Evolutionary conservation across 805 yeast genomes (phyloP).

Genomic region (Candida xiaguanensis): DNA sequence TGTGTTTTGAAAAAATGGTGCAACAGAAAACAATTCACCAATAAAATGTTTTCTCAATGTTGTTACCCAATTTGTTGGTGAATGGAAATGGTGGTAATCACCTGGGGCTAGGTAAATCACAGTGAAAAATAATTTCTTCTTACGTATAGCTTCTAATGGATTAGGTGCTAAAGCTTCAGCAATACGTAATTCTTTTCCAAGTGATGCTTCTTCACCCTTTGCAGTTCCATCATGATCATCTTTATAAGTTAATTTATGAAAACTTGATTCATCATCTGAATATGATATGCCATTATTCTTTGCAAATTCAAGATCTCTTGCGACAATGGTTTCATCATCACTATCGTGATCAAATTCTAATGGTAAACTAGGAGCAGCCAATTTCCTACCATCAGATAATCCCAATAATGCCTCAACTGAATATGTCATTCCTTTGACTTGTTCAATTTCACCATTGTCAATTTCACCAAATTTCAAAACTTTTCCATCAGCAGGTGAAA

Average conservation of each 20-base stretch:
- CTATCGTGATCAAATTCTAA: slow-evolving; percentile 42
- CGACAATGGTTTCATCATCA: slow-evolving; percentile 40
- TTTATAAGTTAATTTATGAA: slow-evolving; percentile 47
- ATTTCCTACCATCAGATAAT: slow-evolving; percentile 36
- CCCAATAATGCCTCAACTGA: slow-evolving; percentile 88
- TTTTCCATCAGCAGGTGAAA: slow-evolving; percentile 92
- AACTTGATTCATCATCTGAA: slow-evolving; percentile 50
- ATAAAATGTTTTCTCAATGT: slow-evolving; percentile 91
- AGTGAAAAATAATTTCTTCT: slow-evolving; percentile 66
- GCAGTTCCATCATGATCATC: slow-evolving; percentile 68
- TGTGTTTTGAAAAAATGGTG: slow-evolving; percentile 91
- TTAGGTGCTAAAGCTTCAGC: slow-evolving; percentile 39
- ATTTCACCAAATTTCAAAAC: slow-evolving; percentile 81
- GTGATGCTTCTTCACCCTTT: slow-evolving; percentile 25
- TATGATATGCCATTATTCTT: slow-evolving; percentile 69
- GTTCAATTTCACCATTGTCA: slow-evolving; percentile 85
- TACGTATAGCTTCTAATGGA: slow-evolving; percentile 38
- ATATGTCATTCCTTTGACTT: slow-evolving; percentile 94
- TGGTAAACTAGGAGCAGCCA: slow-evolving; percentile 55
- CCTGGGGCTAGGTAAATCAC: slow-evolving; percentile 98
- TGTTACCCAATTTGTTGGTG: slow-evolving; percentile 95
- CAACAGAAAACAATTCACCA: slow-evolving; percentile 93
- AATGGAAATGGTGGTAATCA: slow-evolving; percentile 94
- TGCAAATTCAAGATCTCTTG: slow-evolving; percentile 73
- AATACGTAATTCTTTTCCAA: slow-evolving; percentile 34